Evolutionary conservation across 208 protist species (phyloP), one percentile per base, ranked within the genome.

Genomic region (Crithidia thermophila): DNA sequence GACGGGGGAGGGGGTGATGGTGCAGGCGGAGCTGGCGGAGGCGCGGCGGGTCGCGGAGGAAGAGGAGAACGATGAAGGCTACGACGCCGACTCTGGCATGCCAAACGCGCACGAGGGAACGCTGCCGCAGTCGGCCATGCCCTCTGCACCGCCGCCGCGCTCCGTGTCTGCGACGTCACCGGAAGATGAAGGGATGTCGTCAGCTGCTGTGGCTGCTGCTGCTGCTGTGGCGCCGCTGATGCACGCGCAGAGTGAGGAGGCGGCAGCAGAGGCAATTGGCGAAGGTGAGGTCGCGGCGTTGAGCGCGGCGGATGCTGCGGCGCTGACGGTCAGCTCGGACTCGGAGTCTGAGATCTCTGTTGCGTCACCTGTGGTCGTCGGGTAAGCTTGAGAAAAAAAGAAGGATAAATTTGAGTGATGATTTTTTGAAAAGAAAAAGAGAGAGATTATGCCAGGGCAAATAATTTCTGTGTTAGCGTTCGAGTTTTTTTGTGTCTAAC

Each of bases 31-130:
- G 23, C 18, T 46, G 55, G 21, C 55, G 13, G 39, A 46, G 10
- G 27, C 40, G 25, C 55, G 21, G 11, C 39, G 16, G 27, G 21
- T 21, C 25, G 11, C 8, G 2, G 55, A 49, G 16, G 55, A n/a
- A n/a, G n/a, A 61, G 55, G 25, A 23, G 0, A 45, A 9, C 36
- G 55, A 61, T 16, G 55, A 61, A 16, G 55, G 55, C 36, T 61
- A 61, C 55, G 55, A 61, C 11, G 55, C 55, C 27, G 55, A 61
- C 27, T 46, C 55, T 21, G 55, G 55, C 39, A 30, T 61, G 55
- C 49, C 49, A 6, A 18, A 23, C 21, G 23, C 30, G 6, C 40
- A 13, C 16, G 40, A 1, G 40, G 18, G 0, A 14, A 23, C 45
- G 4, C 6, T 2, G 8, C 21, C 30, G 23, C 5, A 56, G n/a